Conservation (phyloP, 768 basidiomycete genomes). For the Daedaleopsis sinensis region DNA sequence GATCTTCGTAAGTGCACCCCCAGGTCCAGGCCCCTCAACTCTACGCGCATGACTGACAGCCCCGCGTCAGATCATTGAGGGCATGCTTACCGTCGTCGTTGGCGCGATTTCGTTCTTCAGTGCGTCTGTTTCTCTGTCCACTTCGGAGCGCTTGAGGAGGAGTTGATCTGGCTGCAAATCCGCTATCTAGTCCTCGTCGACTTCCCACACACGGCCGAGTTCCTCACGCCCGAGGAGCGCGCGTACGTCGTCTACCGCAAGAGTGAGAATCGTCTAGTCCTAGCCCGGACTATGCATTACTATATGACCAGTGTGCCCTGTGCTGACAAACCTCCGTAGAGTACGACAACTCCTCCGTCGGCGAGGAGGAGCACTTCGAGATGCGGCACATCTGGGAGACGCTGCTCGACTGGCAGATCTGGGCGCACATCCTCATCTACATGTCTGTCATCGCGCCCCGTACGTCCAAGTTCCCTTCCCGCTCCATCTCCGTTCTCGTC, state of each 20-base stretch:
- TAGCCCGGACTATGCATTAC: not conserved
- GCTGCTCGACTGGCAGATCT: conserved; percentile 54
- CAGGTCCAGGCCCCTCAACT: not conserved
- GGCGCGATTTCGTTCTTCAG: conserved; percentile 42
- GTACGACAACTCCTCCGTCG: conserved; percentile 56
- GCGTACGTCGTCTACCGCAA: conserved; percentile 41
- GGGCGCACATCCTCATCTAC: conserved; percentile 57
- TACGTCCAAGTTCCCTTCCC: conserved; percentile 37
- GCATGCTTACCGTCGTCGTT: conserved; percentile 57
- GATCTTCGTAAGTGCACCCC: conserved; percentile 32
- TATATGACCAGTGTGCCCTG: no score
- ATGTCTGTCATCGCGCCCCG: conserved; percentile 61
- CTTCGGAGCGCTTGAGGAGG: no score
- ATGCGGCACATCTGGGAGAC: conserved; percentile 55
- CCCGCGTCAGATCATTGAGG: conserved; percentile 57
- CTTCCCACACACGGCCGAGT: conserved; percentile 58
- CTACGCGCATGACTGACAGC: not conserved
- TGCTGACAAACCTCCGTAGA: conserved; percentile 34
- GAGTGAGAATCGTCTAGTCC: conserved; percentile 1
- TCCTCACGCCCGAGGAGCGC: conserved; percentile 64
- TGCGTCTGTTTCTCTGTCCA: not conserved
- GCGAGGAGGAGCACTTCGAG: conserved; percentile 65
- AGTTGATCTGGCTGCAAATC: not conserved
- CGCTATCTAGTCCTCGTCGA: conserved; percentile 55
- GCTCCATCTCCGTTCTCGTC: not conserved